Conservation (phyloP, 768 basidiomycete genomes). For the Gloeophyllum trabeum region DNA sequence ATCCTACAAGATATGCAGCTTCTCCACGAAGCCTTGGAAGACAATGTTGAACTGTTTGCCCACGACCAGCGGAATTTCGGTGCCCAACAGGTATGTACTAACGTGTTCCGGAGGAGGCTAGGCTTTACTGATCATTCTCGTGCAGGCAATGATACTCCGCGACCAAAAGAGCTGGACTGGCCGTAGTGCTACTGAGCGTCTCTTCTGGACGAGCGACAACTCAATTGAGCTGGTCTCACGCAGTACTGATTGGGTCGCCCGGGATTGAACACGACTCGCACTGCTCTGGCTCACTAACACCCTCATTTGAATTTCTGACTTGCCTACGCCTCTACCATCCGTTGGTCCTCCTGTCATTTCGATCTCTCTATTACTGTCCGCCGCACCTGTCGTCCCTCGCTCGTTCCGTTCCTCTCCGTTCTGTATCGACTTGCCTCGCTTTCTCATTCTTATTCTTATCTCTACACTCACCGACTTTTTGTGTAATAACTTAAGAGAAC, state of each 20-base stretch:
- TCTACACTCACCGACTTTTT: no score
- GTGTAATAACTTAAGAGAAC: no score
- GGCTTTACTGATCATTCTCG: slow-evolving; percentile 3
- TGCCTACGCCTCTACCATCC: slow-evolving; percentile 1
- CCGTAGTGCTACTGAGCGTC: slow-evolving; percentile 78
- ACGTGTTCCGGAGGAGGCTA: no score
- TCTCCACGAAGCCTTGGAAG: slow-evolving; percentile 79
- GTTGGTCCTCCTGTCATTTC: not conserved
- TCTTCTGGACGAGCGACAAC: slow-evolving; percentile 91
- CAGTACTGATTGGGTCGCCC: slow-evolving; percentile 78
- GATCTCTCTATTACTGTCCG: no score
- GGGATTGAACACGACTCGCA: slow-evolving; percentile 32
- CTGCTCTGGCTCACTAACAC: slow-evolving; percentile 1
- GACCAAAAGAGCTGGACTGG: slow-evolving; percentile 96
- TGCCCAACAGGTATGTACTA: slow-evolving; percentile 78
- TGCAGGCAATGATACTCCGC: slow-evolving; percentile 87
- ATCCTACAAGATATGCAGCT: slow-evolving; percentile 83
- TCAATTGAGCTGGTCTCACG: slow-evolving; percentile 79
- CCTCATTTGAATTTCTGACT: slow-evolving; percentile 1
- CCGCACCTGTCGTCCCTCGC: no score
- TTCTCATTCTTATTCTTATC: not conserved
- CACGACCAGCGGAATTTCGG: slow-evolving; percentile 92
- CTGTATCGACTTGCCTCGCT: not conserved
- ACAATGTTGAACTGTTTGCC: slow-evolving; percentile 86
- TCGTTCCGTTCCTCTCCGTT: slow-evolving; percentile 1